Evolutionary conservation across 2,329 filamentous ascomycete species (phyloP), one percentile per base, ranked within the genome.

Genomic region (Colletotrichum aenigma): DNA sequence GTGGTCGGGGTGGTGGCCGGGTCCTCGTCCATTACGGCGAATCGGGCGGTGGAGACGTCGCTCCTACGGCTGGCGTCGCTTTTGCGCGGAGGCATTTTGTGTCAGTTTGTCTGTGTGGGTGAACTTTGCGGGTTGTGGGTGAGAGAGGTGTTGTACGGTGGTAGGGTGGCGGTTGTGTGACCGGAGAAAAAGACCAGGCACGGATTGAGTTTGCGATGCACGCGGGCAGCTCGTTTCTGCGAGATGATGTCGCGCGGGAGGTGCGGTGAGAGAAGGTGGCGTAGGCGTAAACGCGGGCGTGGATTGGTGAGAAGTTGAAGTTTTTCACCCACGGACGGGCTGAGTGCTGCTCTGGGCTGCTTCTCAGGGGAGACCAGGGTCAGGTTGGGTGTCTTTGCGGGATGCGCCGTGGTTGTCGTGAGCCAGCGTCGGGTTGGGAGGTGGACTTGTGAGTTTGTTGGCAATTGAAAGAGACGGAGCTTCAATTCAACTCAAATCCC

Each of bases 11-110:
- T 60, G 74, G 79, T 34, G 32, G 74, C 58, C 62, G 65, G 34
- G 69, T 83, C 83, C 61, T 88, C 86, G 62, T 89, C 88, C 76
- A 85, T 84, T 32, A 84, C 85, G 52, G 85, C 85, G 61, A 88
- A 86, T 38, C 86, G 84, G 10, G 87, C 86, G 69, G 85, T 85
- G 13, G 89, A 87, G 58, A 85, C 85, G 78, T 89, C 87, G 84
- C 86, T 87, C 76, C 84, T 85, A 77, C 85, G 85, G 56, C 81
- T 71, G 32, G 84, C 79, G 78, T 91, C 89, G 77, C 87, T 89
- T 82, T 92, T 93, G 69, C 88, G 87, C 30, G 90, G 86, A 64
- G 90, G 89, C 91, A 92, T 92, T 70, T 67, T 52, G 60, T 55
- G 60, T 66, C n/a, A 43, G 69, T 56, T 12, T 32, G 18, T 28